Conservation (phyloP, 495 filamentous ascomycete genomes). For the Daldinia decipiens region DNA sequence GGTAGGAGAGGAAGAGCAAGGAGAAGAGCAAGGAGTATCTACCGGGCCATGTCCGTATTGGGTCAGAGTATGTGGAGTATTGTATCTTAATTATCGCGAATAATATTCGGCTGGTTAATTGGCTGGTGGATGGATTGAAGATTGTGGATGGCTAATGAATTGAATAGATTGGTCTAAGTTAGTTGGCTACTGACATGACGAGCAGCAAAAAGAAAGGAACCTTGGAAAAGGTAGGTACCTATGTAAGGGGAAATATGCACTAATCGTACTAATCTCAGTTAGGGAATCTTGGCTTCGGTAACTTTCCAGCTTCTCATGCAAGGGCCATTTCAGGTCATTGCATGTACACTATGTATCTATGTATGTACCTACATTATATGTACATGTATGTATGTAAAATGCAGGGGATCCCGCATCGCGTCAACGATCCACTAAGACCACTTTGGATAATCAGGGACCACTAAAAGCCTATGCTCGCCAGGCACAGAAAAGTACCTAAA, state of each 20-base stretch:
- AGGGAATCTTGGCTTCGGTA: slow-evolving; percentile 22
- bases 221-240: no score
- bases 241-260: slow-evolving; percentile 2
- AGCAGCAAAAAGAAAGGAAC: slow-evolving; percentile 20
- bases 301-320: slow-evolving; percentile 30
- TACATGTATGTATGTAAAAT: not conserved
- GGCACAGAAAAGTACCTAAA: slow-evolving; percentile 32
- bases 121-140: not conserved
- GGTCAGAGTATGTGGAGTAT: slow-evolving; percentile 33
- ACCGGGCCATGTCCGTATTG: slow-evolving; percentile 30
- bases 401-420: slow-evolving; percentile 44
- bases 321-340: slow-evolving; percentile 33
- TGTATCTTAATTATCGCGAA: slow-evolving; percentile 25
- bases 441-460: not conserved
- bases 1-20: slow-evolving; percentile 22
- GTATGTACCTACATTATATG: no score
- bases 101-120: slow-evolving; percentile 27
- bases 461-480: slow-evolving; percentile 21
- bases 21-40: slow-evolving; percentile 25
- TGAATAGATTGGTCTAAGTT: not conserved
- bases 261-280: not conserved
- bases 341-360: no score
- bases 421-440: slow-evolving; percentile 31
- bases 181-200: slow-evolving; percentile 17
- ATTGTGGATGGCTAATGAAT: slow-evolving; percentile 1